Conservation (phyloP, 805 yeast genomes). For the Diddensiella caesifluorescens region DNA sequence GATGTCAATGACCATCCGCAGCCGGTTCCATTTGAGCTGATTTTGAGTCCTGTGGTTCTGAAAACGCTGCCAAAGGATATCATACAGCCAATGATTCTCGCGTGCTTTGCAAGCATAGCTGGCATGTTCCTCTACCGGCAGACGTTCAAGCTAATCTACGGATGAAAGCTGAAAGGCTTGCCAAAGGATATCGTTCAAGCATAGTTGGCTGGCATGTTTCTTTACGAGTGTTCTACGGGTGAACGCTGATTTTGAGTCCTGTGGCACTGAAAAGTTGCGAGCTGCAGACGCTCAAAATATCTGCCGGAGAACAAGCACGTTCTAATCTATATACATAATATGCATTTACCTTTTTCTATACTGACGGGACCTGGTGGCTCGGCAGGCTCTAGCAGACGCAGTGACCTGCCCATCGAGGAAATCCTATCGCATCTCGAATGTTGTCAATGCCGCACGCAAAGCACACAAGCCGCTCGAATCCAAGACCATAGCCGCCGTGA, state of each 20-base stretch:
- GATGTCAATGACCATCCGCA: conserved; percentile 15
- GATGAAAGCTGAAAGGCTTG: too few species aligned
- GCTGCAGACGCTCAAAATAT: background rate
- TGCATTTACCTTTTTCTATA: background rate
- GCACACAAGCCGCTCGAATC: conserved; percentile 78
- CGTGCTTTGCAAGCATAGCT: conserved; percentile 8
- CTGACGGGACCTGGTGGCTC: background rate
- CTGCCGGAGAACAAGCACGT: background rate
- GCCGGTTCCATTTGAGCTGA: conserved; percentile 15
- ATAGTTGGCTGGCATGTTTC: background rate
- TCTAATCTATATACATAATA: background rate
- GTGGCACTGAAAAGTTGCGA: too few species aligned
- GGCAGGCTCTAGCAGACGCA: conserved; percentile 44
- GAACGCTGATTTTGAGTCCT: too few species aligned
- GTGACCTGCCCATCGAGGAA: conserved; percentile 65
- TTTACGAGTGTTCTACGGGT: too few species aligned
- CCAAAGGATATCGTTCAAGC: background rate
- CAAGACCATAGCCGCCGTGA: conserved; percentile 97
- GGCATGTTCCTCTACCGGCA: conserved; percentile 8
- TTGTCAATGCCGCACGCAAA: conserved; percentile 71
- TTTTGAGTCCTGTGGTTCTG: conserved; percentile 15
- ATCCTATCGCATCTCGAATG: conserved; percentile 80
- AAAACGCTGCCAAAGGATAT: conserved; percentile 17
- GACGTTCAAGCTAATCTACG: background rate
- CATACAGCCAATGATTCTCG: conserved; percentile 14